Evolutionary conservation across 345 rosid genomes (phyloP), one percentile per base, ranked within the genome.

Genomic region (Euphorbia peplus): DNA sequence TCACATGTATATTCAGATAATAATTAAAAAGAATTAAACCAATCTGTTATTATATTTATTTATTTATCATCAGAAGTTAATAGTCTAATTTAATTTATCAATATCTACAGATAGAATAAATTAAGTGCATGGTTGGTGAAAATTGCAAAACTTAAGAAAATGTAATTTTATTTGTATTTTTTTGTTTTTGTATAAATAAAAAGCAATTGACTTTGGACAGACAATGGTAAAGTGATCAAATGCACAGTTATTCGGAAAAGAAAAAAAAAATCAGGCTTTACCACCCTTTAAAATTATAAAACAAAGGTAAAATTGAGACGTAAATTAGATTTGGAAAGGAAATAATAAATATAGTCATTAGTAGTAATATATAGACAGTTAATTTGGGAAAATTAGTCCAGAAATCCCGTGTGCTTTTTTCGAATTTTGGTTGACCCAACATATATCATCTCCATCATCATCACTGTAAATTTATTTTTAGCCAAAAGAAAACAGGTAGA

Each of bases 371-470:
- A 44, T 44, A 2, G 15, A 44, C 19, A 18, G 50, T 57, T 71
- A 24, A 26, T 14, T 22, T 30, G 58, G 21, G 26, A n/a, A 28
- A 54, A 21, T 26, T 12, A 8, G n/a, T 28, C 41, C 71, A 25
- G 28, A 44, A 28, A 26, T 18, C 18, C n/a, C 42, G 63, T 55
- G 39, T 22, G 60, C 53, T 22, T 35, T 70, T n/a, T 52, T 65
- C 21, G 13, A 61, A 61, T 75, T 66, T 57, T 64, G 72, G 90
- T 85, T 84, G 88, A 87, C 90, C 91, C 82, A 84, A 83, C 18
- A 44, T 44, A 39, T 39, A 39, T 39, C 42, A 39, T 4, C 37
- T 6, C 37, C 11, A 44, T 44, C 47, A 42, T 42, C 47, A 1
- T 14, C 47, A 1, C 12, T 15, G 50, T 44, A 44, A 12, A 12